Conservation (phyloP, 1,284 basidiomycete species). For the Cutaneotrichosporon sp. region DNA sequence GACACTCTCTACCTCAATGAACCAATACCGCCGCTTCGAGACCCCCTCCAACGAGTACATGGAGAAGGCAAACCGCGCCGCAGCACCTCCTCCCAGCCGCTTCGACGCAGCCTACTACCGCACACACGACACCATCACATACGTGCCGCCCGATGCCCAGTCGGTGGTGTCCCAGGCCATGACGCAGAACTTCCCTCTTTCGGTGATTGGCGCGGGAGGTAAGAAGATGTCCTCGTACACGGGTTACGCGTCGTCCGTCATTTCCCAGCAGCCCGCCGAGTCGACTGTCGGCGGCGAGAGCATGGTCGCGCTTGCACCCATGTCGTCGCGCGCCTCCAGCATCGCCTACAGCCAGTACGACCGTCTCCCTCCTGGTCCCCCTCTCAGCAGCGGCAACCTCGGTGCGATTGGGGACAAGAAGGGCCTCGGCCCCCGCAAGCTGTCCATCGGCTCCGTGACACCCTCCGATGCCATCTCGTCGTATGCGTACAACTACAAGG, state of each 20-base stretch:
- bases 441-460: constrained; percentile 70
- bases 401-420: constrained; percentile 13
- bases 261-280: constrained; percentile 78
- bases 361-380: constrained; percentile 52
- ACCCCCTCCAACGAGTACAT: constrained; percentile 61
- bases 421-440: constrained; percentile 48
- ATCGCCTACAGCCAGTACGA: constrained; percentile 79
- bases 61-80: constrained; percentile 27
- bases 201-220: constrained; percentile 48
- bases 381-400: constrained; percentile 3
- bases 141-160: constrained; percentile 91
- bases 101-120: constrained; percentile 94
- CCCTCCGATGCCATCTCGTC: constrained; percentile 42
- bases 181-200: constrained; percentile 83
- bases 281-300: constrained; percentile 55
- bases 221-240: constrained; percentile 57
- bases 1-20: constrained; percentile 75
- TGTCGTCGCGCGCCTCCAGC: constrained; percentile 40
- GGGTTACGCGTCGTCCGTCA: constrained; percentile 83
- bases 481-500: constrained; percentile 47
- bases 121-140: constrained; percentile 87
- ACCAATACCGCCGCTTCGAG: constrained; percentile 84
- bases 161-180: constrained; percentile 84
- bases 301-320: constrained; percentile 30
- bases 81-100: constrained; percentile 64